phyloP scores from a whole-genome alignment of 2,329 filamentous ascomycete genomes.

The Pseudogymnoascus sp. region DNA sequence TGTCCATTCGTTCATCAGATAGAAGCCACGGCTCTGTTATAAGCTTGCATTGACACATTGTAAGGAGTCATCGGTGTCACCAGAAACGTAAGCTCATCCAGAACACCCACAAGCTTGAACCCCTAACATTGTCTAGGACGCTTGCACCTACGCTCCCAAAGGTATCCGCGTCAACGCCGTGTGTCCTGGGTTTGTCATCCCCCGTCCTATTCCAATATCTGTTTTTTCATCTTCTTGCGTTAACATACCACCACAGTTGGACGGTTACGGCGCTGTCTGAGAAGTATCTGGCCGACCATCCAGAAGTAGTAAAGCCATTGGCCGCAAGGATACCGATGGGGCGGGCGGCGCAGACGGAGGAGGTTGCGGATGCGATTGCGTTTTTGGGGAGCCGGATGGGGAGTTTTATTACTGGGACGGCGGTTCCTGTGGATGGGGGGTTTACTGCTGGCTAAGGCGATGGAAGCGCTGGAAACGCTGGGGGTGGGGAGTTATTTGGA shows the following conservation, averaged over 20 bases:
- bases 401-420: conserved; percentile 45
- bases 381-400: conserved; percentile 46
- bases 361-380: conserved; percentile 46
- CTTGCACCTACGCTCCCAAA: conserved; percentile 41
- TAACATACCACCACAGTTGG: conserved; percentile 26
- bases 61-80: conserved; percentile 44
- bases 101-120: neutral
- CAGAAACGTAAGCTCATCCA: conserved; percentile 28
- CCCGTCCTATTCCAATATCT: conserved; percentile 17
- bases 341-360: conserved; percentile 42
- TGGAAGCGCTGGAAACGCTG: neutral
- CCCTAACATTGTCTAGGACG: conserved; percentile 32
- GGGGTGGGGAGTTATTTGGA: neutral
- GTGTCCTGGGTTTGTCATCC: conserved; percentile 38
- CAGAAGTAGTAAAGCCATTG: conserved; percentile 25
- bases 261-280: conserved; percentile 37
- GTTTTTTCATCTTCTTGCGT: conserved; percentile 15
- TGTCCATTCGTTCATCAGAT: conserved; percentile 4
- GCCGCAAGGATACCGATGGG: conserved; percentile 40
- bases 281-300: conserved; percentile 20
- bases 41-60: neutral
- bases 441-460: conserved; percentile 24
- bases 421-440: conserved; percentile 42
- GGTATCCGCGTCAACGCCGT: conserved; percentile 54
- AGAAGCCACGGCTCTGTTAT: neutral